Evolutionary conservation across 768 basidiomycete genomes (phyloP), one percentile per base, ranked within the genome.

Genomic region (Mycena rosella): DNA sequence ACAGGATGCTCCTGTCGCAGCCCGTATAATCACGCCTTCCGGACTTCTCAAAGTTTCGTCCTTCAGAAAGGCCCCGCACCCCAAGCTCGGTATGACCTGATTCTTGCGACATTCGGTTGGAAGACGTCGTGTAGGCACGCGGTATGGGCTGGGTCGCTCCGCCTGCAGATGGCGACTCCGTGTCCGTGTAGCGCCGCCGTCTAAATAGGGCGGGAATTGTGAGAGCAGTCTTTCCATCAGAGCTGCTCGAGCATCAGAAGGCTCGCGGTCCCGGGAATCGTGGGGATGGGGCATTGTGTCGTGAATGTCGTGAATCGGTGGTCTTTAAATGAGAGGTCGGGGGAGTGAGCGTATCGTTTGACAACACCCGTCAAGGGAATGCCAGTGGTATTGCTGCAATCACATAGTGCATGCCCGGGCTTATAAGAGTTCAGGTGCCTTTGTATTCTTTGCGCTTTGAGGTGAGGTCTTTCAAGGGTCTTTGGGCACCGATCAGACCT

Each of bases 21-120:
- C 44, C 32, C 67, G 60, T 27, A 68, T 14, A 27, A 68, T 27
- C 32, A 17, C 38, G 44, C 67, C 67, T 18, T 68, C 26, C 1
- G 32, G 32, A 9, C 29, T 58, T 3, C 49, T 56, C 24, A 68
- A 47, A 1, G 61, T 63, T 32, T 68, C 67, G 56, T 59, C 61
- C 45, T 68, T 68, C 48, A 68, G 26, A 29, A 68, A 63, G 1
- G 67, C 67, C 9, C 67, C 61, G 55, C 61, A 59, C n/a, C 61
- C 67, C 30, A 63, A 38, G 24, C 27, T 44, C 24, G 63, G 54
- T 9, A 10, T 22, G 2, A 34, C 22, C 10, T 56, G 60, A 29
- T 29, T 29, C 56, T 48, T 47, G 61, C 56, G 67, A 26, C 61
- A 63, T 47, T 59, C 44, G 11, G 26, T 42, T 32, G 10, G 17